These are phyloP conservation scores for Colletotrichum agaves DNA, from an alignment of 2,329 filamentous ascomycete species.

Conservation along the genomic window DNA sequence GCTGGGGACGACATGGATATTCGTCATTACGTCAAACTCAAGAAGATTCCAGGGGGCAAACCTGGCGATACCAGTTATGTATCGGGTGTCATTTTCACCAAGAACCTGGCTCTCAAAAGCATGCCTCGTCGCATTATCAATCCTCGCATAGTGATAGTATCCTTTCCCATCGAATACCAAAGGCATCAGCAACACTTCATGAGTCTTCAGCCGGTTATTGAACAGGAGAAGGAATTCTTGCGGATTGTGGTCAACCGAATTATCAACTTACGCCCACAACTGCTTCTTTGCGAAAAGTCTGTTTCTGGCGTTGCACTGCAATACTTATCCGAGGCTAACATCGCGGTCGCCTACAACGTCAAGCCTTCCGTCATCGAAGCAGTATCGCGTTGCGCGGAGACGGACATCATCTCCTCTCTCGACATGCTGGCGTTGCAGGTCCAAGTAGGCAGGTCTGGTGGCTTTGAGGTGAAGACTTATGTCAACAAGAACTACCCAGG, in stretches of 20 bases:
- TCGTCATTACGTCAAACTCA: conserved; percentile 95
- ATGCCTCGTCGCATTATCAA: conserved; percentile 89
- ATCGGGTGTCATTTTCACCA: conserved; percentile 95
- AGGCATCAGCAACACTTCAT: conserved; percentile 93
- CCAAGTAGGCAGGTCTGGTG: conserved; percentile 81
- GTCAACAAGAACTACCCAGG: conserved; percentile 80
- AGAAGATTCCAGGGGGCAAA: conserved; percentile 91
- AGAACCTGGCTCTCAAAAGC: conserved; percentile 94
- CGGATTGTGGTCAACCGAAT: conserved; percentile 93
- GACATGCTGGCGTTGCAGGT: conserved; percentile 88
- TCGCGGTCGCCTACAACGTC: conserved; percentile 95
- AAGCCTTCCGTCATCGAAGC: conserved; percentile 96
- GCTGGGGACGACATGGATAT: conserved; percentile 96
- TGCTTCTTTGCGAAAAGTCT: conserved; percentile 91
- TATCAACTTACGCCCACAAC: conserved; percentile 82
- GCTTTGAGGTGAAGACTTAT: conserved; percentile 96
- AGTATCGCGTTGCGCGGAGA: conserved; percentile 90
- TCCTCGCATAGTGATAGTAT: conserved; percentile 90
- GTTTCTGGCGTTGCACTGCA: conserved; percentile 92
- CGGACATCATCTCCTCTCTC: conserved; percentile 91
- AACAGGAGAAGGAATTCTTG: conserved; percentile 94
- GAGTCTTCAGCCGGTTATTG: conserved; percentile 96
- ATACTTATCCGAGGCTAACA: conserved; percentile 86
- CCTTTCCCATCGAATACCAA: conserved; percentile 96
- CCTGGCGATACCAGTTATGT: conserved; percentile 96